phyloP scores from a whole-genome alignment of 1,284 basidiomycete species.

The Apiotrichum laibachii region DNA sequence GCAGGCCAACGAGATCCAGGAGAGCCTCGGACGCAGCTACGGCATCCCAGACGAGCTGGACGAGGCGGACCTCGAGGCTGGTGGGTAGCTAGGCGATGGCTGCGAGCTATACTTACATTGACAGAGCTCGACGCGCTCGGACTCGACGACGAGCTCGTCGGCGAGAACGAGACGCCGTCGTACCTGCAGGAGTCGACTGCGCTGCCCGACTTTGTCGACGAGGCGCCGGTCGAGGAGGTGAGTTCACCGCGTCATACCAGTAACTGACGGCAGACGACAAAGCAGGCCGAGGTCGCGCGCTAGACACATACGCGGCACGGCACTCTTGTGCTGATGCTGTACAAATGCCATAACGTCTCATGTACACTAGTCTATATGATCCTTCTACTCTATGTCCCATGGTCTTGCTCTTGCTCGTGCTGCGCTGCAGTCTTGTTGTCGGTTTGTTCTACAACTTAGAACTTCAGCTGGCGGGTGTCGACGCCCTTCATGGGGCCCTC shows the following conservation, averaged over 20 bases:
- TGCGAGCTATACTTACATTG: background rate
- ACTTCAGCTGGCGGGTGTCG: constrained; percentile 45
- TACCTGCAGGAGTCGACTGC: constrained; percentile 82
- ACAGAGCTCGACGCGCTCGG: constrained; percentile 84
- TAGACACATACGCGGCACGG: background rate
- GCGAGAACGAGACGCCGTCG: constrained; percentile 79
- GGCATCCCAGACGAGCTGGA: constrained; percentile 97
- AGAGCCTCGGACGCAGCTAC: constrained; percentile 87
- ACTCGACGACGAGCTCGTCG: constrained; percentile 62
- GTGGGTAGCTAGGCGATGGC: constrained; percentile 53
- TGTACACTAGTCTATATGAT: constrained; percentile 10
- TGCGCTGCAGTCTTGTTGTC: background rate
- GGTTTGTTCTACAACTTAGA: constrained; percentile 17
- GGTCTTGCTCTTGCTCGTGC: background rate
- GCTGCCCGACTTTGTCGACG: constrained; percentile 84
- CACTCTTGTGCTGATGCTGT: background rate
- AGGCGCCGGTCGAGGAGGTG: constrained; percentile 60
- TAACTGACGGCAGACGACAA: constrained; percentile 4
- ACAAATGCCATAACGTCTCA: constrained; percentile 4
- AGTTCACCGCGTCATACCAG: constrained; percentile 16
- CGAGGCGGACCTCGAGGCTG: constrained; percentile 94
- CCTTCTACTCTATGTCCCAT: background rate
- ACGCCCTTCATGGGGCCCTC: constrained; percentile 50
- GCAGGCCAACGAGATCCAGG: constrained; percentile 96
- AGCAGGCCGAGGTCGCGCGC: constrained; percentile 31